Evolutionary conservation across 75 land plant species (phyloP).

Genomic region (Adiantum capillusveneris): DNA sequence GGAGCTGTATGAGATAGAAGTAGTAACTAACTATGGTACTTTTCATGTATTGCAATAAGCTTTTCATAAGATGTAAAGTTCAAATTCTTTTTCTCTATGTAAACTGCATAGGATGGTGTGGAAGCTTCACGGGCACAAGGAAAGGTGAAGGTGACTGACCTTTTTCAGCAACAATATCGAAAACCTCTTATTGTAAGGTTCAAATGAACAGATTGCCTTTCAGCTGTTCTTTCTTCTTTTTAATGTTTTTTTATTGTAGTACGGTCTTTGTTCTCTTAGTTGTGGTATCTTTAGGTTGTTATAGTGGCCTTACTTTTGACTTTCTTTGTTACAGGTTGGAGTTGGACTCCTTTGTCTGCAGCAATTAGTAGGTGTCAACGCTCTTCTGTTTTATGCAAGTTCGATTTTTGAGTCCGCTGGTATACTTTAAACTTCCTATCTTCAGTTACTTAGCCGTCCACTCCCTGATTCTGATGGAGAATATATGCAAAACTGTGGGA

Average conservation of each 20-base stretch:
- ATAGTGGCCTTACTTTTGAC: too few relatives aligned
- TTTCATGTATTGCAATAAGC: neutral
- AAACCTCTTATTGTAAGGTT: slow-evolving; percentile 29
- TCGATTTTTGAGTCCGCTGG: slow-evolving; percentile 84
- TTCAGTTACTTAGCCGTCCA: too few relatives aligned
- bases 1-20: slow-evolving; percentile 91
- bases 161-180: slow-evolving; percentile 13
- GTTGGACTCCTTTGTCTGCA: slow-evolving; percentile 78
- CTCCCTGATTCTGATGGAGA: too few relatives aligned
- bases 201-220: too few relatives aligned
- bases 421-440: slow-evolving; percentile 12
- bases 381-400: slow-evolving; percentile 72
- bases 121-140: slow-evolving; percentile 20
- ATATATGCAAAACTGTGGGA: too few relatives aligned
- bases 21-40: slow-evolving; percentile 5
- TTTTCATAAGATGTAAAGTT: neutral
- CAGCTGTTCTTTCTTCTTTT: too few relatives aligned
- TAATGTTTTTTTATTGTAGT: too few relatives aligned
- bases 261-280: too few relatives aligned
- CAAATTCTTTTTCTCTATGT: neutral
- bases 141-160: slow-evolving; percentile 14
- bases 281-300: too few relatives aligned
- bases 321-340: slow-evolving; percentile 49
- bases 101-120: slow-evolving; percentile 18
- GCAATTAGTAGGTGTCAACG: slow-evolving; percentile 87